Percentiles rank a stretch among this genome's conserved stretches.
Conservation (phyloP, 768 basidiomycete species). For the Phanerochaete sordida region DNA sequence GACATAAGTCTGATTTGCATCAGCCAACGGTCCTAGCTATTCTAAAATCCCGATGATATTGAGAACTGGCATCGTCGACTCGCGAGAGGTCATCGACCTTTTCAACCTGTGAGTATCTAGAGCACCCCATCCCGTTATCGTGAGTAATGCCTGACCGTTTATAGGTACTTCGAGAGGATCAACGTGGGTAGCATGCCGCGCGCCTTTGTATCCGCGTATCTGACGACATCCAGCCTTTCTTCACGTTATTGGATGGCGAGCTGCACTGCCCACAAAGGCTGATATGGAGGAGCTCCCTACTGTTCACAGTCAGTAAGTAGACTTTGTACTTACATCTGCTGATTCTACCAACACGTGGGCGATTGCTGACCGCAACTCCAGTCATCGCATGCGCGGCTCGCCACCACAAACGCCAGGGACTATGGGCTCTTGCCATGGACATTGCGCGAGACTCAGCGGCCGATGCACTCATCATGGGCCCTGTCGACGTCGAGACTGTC, state of each 20-base stretch:
- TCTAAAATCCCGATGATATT: conserved; percentile 3
- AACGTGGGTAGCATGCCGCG: conserved; percentile 31
- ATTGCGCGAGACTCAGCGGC: conserved; percentile 54
- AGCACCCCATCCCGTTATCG: neutral
- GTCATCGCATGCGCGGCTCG: conserved; percentile 64
- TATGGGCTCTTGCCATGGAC: conserved; percentile 49
- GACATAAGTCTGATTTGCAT: neutral
- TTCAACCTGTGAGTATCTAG: conserved; percentile 45
- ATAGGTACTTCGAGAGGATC: conserved; percentile 47
- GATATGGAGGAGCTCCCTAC: conserved; percentile 45
- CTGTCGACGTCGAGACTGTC: conserved; percentile 59
- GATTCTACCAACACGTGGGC: neutral
- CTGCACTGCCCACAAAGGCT: conserved; percentile 45
- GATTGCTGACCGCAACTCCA: conserved; percentile 14
- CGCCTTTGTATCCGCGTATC: conserved; percentile 24
- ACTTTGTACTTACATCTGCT: neutral
- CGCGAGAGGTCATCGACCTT: conserved; percentile 34
- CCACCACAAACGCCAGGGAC: conserved; percentile 47
- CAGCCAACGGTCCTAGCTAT: conserved; percentile 2
- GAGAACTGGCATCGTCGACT: neutral
- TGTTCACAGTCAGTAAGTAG: conserved; percentile 52
- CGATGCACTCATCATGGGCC: conserved; percentile 46
- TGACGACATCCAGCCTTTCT: conserved; percentile 38
- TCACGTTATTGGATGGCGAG: conserved; percentile 46
- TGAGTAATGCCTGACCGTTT: neutral